Evolutionary conservation across 208 protist genomes (phyloP).

Genomic region (Leishmania tarentolae): DNA sequence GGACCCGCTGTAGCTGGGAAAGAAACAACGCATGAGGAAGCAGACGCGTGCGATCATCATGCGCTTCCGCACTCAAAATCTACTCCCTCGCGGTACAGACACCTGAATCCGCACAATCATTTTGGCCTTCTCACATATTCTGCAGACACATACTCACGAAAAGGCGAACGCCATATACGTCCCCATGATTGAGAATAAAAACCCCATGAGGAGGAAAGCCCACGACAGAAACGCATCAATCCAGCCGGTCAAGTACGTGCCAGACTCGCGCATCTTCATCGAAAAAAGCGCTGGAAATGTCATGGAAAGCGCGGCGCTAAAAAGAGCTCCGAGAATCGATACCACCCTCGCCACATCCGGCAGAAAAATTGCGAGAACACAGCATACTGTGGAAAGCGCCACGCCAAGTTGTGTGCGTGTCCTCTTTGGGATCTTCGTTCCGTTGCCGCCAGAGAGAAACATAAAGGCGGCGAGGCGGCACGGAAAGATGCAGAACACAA

Average conservation of each 20-base stretch:
- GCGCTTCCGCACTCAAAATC: background rate
- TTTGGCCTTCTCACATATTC: background rate
- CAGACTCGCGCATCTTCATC: slow-evolving; percentile 61
- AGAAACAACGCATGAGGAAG: background rate
- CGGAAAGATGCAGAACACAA: slow-evolving; percentile 79
- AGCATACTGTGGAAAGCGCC: slow-evolving; percentile 35
- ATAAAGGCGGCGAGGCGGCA: slow-evolving; percentile 71
- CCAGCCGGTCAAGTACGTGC: slow-evolving; percentile 58
- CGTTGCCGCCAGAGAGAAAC: slow-evolving; percentile 59
- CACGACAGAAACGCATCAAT: slow-evolving; percentile 48
- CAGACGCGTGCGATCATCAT: background rate
- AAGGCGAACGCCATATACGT: slow-evolving; percentile 63
- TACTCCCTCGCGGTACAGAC: background rate
- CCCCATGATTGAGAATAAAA: slow-evolving; percentile 55
- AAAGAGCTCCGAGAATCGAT: slow-evolving; percentile 64
- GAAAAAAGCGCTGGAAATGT: slow-evolving; percentile 77
- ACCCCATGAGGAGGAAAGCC: slow-evolving; percentile 49
- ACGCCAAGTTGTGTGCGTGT: slow-evolving; percentile 54
- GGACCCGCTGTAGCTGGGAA: background rate
- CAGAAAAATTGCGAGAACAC: slow-evolving; percentile 61
- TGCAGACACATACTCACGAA: background rate
- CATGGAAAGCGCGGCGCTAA: slow-evolving; percentile 82
- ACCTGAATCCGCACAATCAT: background rate
- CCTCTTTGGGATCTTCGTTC: slow-evolving; percentile 59
- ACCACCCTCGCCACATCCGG: slow-evolving; percentile 71